Evolutionary conservation across 148 eudicot species (phyloP).

Genomic region (Fagopyrum esculentum): DNA sequence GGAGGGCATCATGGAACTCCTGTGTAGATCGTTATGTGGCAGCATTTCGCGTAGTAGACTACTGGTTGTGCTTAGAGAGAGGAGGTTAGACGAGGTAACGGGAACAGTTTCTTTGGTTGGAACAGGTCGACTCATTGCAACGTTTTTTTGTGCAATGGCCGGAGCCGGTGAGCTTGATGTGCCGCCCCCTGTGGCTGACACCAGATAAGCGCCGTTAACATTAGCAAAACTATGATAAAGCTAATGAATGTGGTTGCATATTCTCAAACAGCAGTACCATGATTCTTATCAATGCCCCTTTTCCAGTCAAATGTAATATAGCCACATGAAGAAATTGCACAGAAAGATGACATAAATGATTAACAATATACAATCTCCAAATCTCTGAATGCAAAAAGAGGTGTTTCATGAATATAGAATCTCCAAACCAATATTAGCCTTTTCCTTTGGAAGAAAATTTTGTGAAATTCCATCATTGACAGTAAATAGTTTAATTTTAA

Average conservation of each 20-base stretch:
- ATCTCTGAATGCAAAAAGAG: background rate
- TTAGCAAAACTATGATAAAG: too few species aligned
- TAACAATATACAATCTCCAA: background rate
- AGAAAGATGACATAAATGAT: background rate
- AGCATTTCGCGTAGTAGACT: slow-evolving; percentile 21
- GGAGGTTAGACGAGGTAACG: slow-evolving; percentile 18
- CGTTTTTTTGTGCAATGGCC: slow-evolving; percentile 26
- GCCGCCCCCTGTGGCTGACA: slow-evolving; percentile 29
- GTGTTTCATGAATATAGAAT: background rate
- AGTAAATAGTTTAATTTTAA: too few species aligned
- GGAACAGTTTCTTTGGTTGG: slow-evolving; percentile 23
- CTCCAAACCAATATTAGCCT: background rate
- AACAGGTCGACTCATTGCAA: slow-evolving; percentile 19
- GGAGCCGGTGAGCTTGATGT: slow-evolving; percentile 27
- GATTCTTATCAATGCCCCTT: background rate
- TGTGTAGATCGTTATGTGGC: slow-evolving; percentile 29
- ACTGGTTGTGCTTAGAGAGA: slow-evolving; percentile 19
- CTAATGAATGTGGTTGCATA: too few species aligned
- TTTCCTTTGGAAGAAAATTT: background rate
- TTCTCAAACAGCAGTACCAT: too few species aligned
- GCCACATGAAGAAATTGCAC: background rate
- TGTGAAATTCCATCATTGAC: background rate
- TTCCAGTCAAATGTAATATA: background rate
- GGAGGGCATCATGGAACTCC: slow-evolving; percentile 19
- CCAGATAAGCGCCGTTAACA: background rate